Percentiles rank a stretch among this genome's conserved stretches.
These are phyloP conservation scores for Rhizopus microsporus DNA, from an alignment of 371 early-diverging fungal genomes.

Conservation along the genomic window DNA sequence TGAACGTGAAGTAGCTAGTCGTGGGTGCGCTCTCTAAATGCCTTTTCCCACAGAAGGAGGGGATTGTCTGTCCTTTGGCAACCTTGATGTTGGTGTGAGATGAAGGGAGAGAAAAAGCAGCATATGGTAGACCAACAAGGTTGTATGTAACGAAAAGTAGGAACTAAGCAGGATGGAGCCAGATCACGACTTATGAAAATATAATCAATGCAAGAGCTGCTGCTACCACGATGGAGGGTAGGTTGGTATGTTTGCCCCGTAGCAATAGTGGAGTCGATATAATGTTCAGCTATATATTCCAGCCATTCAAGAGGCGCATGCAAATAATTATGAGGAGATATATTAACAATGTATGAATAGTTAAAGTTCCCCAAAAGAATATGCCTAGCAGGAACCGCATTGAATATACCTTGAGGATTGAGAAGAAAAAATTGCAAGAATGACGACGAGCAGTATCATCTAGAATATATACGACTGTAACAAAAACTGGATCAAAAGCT, in stretches of 20 bases:
- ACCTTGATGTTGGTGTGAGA: not conserved
- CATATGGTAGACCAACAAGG: conserved; percentile 15
- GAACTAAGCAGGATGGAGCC: not conserved
- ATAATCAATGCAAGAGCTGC: conserved; percentile 15
- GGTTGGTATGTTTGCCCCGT: not conserved
- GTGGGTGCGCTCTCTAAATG: conserved; percentile 17
- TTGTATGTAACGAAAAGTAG: not conserved
- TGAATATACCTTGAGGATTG: too few species aligned
- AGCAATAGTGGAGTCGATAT: not conserved
- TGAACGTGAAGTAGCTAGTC: conserved; percentile 2
- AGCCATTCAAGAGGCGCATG: conserved; percentile 9
- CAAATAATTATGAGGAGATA: not conserved
- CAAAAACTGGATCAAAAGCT: conserved; percentile 9
- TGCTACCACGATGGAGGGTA: conserved; percentile 9
- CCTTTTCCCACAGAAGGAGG: conserved; percentile 13
- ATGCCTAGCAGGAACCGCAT: not conserved
- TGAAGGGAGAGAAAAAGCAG: not conserved
- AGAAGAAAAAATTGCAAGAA: not conserved
- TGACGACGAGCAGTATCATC: not conserved
- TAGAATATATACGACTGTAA: conserved; percentile 8
- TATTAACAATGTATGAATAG: not conserved
- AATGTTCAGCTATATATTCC: conserved; percentile 2
- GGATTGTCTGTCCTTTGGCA: not conserved
- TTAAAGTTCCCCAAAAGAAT: conserved; percentile 19
- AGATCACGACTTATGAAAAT: conserved; percentile 3